Base-by-base conservation (phyloP, 768 basidiomycete species). In the Hygrophoropsis aurantiaca region DNA sequence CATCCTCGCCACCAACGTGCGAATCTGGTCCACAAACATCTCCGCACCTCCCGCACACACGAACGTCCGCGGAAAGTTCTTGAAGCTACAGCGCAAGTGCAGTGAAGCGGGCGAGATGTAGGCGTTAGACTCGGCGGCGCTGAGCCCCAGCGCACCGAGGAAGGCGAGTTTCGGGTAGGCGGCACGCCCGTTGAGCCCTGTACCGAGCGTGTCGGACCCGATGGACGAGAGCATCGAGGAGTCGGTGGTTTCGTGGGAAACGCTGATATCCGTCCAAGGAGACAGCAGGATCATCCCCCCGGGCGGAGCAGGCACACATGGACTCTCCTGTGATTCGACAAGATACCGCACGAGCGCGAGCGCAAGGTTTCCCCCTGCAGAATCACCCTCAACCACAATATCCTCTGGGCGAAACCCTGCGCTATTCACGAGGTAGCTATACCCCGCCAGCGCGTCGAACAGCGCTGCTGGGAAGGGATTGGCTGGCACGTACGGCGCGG, bases 381-480 rank as follows among this genome's bases (percentile, higher is more conserved):
- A 89, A 56, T 89, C 84, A 9, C 86, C 85, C n/a, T 72, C 71
- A 18, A 87, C 44, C n/a, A 83, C 70, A 56, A 90, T 82, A 53
- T 85, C 69, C n/a, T 66, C 60, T 0, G 84, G 76, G 1, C 69
- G 53, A 59, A 86, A 81, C 4, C 78, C 77, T 25, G 84, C 67
- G 9, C 60, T 64, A 46, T 75, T 67, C 39, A 82, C 68, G 24
- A 90, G 80, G 61, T 86, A 83, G 40, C 72, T 65, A 62, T 86
- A 85, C 2, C 82, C 81, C 3, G 82, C 76, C 11, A 87, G 57
- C 3, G 78, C 78, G 60, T 89, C 87, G 11, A 89, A 61, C 1
- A 90, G 67, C 11, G 84, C 82, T 1, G 85, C 73, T 5, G 89
- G 87, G 73, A 90, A 90, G 9, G 82, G 78, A 50, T 81, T n/a